Evolutionary conservation across 495 filamentous ascomycete genomes (phyloP).

Genomic region (Xylaria intraflava): DNA sequence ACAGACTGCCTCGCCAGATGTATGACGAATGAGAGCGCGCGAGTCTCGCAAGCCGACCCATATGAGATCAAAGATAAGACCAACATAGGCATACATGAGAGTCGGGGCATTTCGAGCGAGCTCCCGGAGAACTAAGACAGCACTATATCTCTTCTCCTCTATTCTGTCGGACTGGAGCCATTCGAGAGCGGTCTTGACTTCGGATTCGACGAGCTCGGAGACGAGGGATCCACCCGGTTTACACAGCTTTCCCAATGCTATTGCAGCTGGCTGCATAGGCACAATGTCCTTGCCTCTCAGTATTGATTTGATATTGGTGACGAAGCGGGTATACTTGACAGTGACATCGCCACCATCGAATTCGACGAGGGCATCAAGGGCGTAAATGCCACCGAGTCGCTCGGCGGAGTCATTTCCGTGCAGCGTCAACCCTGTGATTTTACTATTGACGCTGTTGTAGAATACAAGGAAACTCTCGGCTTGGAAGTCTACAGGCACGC

Average conservation of each 20-base stretch:
- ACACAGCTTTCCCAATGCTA: slow-evolving; percentile 81
- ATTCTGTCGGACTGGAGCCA: slow-evolving; percentile 93
- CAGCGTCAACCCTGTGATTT: slow-evolving; percentile 68
- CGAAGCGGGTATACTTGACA: slow-evolving; percentile 88
- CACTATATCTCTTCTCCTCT: slow-evolving; percentile 85
- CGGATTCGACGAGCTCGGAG: slow-evolving; percentile 91
- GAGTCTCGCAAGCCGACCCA: slow-evolving; percentile 89
- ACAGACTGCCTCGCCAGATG: slow-evolving; percentile 81
- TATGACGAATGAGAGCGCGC: slow-evolving; percentile 84
- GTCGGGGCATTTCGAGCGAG: slow-evolving; percentile 87
- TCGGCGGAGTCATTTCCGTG: slow-evolving; percentile 81
- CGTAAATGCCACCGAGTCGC: slow-evolving; percentile 81
- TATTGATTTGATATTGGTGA: slow-evolving; percentile 78
- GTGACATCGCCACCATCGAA: slow-evolving; percentile 93
- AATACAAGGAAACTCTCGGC: slow-evolving; percentile 71
- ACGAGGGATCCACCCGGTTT: slow-evolving; percentile 89
- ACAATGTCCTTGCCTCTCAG: slow-evolving; percentile 81
- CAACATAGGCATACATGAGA: slow-evolving; percentile 84
- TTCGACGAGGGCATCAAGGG: slow-evolving; percentile 86
- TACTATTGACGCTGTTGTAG: slow-evolving; percentile 69
- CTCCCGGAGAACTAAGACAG: slow-evolving; percentile 83
- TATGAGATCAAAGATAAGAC: slow-evolving; percentile 84
- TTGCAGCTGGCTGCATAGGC: slow-evolving; percentile 80
- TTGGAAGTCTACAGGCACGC: slow-evolving; percentile 54
- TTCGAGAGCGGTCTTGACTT: slow-evolving; percentile 89